A percentile compares a stretch with the other conserved stretches of the same genome.
phyloP scores from a whole-genome alignment of 805 yeast genomes.

The Zygoascus tannicola region DNA sequence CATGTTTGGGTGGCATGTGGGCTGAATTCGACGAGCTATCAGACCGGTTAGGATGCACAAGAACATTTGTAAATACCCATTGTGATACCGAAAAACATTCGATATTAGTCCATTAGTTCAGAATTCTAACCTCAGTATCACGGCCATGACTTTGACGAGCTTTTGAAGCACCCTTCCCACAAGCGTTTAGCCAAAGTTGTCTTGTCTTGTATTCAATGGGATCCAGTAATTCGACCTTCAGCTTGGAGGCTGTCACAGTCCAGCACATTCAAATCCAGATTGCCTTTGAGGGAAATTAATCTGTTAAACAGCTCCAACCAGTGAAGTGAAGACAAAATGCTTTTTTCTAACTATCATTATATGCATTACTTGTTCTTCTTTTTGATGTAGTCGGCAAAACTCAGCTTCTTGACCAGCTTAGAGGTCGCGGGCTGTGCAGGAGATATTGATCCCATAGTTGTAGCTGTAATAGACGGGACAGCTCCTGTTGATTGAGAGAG shows the following conservation, averaged over 20 bases:
- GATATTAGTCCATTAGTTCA: too few species aligned
- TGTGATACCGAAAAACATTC: not conserved
- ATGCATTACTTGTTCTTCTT: conserved; percentile 28
- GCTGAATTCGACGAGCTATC: conserved; percentile 5
- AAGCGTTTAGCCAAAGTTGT: not conserved
- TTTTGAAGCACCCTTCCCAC: not conserved
- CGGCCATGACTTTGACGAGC: too few species aligned
- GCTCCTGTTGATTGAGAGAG: not conserved
- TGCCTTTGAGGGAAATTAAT: too few species aligned
- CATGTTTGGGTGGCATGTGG: conserved; percentile 15
- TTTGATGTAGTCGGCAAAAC: conserved; percentile 69
- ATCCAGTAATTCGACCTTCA: not conserved
- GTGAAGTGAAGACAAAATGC: too few species aligned
- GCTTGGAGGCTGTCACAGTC: not conserved
- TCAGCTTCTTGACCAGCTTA: conserved; percentile 46
- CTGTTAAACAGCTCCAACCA: too few species aligned
- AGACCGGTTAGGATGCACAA: not conserved
- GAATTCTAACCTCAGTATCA: too few species aligned
- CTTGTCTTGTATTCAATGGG: not conserved
- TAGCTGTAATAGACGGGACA: not conserved
- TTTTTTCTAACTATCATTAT: too few species aligned
- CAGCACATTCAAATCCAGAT: too few species aligned
- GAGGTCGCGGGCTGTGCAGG: not conserved
- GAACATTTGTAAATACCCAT: not conserved
- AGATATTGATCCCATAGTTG: not conserved